Conservation (phyloP, 179 eudicot species). For the Pouteria campechiana region DNA sequence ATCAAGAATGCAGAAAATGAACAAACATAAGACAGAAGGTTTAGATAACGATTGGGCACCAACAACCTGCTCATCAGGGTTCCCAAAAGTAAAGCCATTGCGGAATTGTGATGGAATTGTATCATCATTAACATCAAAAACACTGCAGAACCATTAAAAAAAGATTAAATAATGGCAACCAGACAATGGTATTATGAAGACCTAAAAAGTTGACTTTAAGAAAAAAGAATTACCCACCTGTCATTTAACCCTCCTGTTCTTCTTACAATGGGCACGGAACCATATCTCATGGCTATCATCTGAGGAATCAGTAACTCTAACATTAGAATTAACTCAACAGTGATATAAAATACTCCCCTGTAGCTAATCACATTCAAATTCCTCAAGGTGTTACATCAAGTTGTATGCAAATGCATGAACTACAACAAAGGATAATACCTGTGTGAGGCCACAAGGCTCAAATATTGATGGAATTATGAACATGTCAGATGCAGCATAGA, state of each 20-base stretch:
- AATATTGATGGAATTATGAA: slow-evolving; percentile 87
- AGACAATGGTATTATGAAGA: too few species aligned
- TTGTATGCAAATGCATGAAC: too few species aligned
- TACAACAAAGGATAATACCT: slow-evolving; percentile 45
- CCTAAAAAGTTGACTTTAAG: too few species aligned
- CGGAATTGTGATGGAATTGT: slow-evolving; percentile 58
- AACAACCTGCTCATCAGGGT: slow-evolving; percentile 78
- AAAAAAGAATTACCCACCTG: slow-evolving; percentile 35
- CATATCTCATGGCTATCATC: slow-evolving; percentile 99
- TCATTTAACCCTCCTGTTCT: slow-evolving; percentile 93
- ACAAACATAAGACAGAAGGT: too few species aligned
- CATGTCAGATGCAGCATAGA: slow-evolving; percentile 89
- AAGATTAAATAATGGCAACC: too few species aligned
- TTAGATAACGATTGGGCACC: too few species aligned
- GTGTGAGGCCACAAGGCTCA: slow-evolving; percentile 99
- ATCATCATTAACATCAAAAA: slow-evolving; percentile 80
- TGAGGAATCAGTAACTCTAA: slow-evolving; percentile 10
- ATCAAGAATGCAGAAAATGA: neutral
- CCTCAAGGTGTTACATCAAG: too few species aligned
- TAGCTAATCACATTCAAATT: too few species aligned
- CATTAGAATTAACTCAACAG: neutral
- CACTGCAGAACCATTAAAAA: slow-evolving; percentile 32
- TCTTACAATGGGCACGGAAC: slow-evolving; percentile 70
- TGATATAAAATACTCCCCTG: neutral
- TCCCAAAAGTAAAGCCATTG: slow-evolving; percentile 72